Percentiles rank a stretch among this genome's conserved stretches.
Evolutionary conservation across 192 early-diverging fungal genomes (phyloP).

Genomic region (Fimicolochytrium jonesii): DNA sequence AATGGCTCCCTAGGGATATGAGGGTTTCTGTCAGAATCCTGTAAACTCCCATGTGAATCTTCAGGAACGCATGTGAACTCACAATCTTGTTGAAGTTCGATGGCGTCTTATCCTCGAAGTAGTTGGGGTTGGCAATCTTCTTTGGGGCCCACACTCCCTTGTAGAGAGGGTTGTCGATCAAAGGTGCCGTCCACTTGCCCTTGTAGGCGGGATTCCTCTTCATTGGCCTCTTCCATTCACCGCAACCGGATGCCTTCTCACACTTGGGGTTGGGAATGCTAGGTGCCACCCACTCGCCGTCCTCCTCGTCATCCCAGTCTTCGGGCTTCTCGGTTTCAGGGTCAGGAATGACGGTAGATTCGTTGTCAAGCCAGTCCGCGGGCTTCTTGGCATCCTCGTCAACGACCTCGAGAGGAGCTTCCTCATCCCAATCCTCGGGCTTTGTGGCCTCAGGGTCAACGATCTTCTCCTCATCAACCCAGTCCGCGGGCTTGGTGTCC

Average conservation of each 20-base stretch:
- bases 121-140: slow-evolving; percentile 81
- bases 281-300: slow-evolving; percentile 85
- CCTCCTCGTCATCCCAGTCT: slow-evolving; percentile 89
- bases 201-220: slow-evolving; percentile 92
- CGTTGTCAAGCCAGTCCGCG: slow-evolving; percentile 83
- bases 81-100: slow-evolving; percentile 76
- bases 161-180: slow-evolving; percentile 90
- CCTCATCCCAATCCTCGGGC: slow-evolving; percentile 84
- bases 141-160: slow-evolving; percentile 85
- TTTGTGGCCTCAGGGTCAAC: slow-evolving; percentile 74
- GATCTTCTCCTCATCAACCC: slow-evolving; percentile 84
- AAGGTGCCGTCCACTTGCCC: slow-evolving; percentile 80
- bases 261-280: slow-evolving; percentile 80
- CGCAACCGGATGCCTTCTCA: slow-evolving; percentile 67
- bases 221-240: slow-evolving; percentile 74
- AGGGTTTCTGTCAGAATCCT: not conserved
- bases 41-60: not conserved
- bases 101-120: slow-evolving; percentile 74
- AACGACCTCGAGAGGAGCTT: slow-evolving; percentile 71
- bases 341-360: slow-evolving; percentile 67
- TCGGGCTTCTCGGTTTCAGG: slow-evolving; percentile 78
- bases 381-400: slow-evolving; percentile 79
- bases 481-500: slow-evolving; percentile 81
- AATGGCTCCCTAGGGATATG: slow-evolving; percentile 51
- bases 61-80: slow-evolving; percentile 11